A percentile compares a stretch with the other conserved stretches of the same genome.
These are phyloP conservation scores for Clonostachys rosea DNA, from an alignment of 2,329 filamentous ascomycete species.

Conservation along the genomic window DNA sequence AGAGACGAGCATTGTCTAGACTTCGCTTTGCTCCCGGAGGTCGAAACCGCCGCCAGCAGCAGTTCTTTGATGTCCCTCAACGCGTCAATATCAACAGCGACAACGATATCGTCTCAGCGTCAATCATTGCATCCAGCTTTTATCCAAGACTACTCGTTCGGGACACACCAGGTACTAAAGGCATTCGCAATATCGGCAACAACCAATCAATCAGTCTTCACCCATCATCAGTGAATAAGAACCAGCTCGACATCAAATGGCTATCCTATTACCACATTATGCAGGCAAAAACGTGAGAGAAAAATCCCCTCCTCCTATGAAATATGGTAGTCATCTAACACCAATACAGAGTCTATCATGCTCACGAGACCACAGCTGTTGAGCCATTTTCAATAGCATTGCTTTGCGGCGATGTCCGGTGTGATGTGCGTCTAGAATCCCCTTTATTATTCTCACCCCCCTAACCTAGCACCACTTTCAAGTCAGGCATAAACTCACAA, in stretches of 20 bases:
- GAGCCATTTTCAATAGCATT: slow-evolving; percentile 81
- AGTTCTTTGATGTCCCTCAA: slow-evolving; percentile 79
- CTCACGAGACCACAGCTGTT: slow-evolving; percentile 79
- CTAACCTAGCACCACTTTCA: neutral
- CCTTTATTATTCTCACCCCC: neutral
- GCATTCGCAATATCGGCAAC: slow-evolving; percentile 86
- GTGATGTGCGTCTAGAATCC: slow-evolving; percentile 54
- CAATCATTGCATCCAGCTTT: slow-evolving; percentile 89
- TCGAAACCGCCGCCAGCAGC: slow-evolving; percentile 55
- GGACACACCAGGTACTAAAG: slow-evolving; percentile 66
- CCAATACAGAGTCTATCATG: slow-evolving; percentile 68
- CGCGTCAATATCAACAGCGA: slow-evolving; percentile 71
- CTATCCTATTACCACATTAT: slow-evolving; percentile 97
- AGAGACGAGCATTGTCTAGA: slow-evolving; percentile 64
- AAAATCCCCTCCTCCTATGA: neutral
- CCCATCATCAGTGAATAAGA: slow-evolving; percentile 84
- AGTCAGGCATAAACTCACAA: neutral
- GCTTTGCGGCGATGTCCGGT: slow-evolving; percentile 83
- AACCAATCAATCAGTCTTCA: slow-evolving; percentile 88
- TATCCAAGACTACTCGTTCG: slow-evolving; percentile 88
- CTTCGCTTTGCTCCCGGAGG: slow-evolving; percentile 54
- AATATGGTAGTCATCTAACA: slow-evolving; percentile 5
- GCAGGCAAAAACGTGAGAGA: slow-evolving; percentile 73
- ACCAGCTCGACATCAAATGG: slow-evolving; percentile 64
- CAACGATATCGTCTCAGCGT: slow-evolving; percentile 74